Base-by-base conservation (phyloP, 352 stramenopile species). In the Peronospora farinosa region DNA sequence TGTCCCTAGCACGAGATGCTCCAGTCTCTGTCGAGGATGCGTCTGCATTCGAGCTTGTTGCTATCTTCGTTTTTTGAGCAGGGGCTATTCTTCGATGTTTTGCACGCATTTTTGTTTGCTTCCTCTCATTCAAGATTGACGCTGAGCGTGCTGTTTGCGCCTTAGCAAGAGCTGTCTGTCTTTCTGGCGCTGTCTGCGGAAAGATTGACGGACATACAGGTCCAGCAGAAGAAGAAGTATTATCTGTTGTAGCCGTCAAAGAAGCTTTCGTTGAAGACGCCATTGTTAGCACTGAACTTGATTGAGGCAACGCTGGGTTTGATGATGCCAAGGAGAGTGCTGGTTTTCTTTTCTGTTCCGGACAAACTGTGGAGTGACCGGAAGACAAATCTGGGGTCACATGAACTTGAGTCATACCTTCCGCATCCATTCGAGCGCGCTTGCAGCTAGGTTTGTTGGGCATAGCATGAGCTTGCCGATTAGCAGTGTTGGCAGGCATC, bases 361-460 rank as follows among this genome's bases (percentile, higher is more conserved):
- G 5, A 42, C 39, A 43, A 11, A 13, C 6, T 11, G 27, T 6
- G 3, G 32, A 41, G 17, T 13, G 17, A 42, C 12, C 50, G 2
- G 16, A 43, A 23, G 48, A 10, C 1, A 39, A 13, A 12, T 25
- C 36, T 30, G 43, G 10, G 5, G 16, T 43, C 28, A 33, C 30
- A 33, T 37, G 19, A n/a, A 11, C 42, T 30, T 30, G 42, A 23
- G 12, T 16, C 15, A 10, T 23, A 17, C 12, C 5, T 40, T 48
- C 36, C 15, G 3, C 16, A 40, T 61, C 36, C 15, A 47, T 41
- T n/a, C 48, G 33, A 25, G 37, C 45, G 11, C 60, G 60, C 15
- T 68, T 68, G 36, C 12, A 57, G 9, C 36, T 47, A 19, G 38
- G 33, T 15, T 44, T 11, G 37, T 47, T 30, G 21, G 7, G 43